A percentile compares a stretch with the other conserved stretches of the same genome.
These are phyloP conservation scores for Immersiella caudata DNA, from an alignment of 495 filamentous ascomycete genomes.

Conservation along the genomic window DNA sequence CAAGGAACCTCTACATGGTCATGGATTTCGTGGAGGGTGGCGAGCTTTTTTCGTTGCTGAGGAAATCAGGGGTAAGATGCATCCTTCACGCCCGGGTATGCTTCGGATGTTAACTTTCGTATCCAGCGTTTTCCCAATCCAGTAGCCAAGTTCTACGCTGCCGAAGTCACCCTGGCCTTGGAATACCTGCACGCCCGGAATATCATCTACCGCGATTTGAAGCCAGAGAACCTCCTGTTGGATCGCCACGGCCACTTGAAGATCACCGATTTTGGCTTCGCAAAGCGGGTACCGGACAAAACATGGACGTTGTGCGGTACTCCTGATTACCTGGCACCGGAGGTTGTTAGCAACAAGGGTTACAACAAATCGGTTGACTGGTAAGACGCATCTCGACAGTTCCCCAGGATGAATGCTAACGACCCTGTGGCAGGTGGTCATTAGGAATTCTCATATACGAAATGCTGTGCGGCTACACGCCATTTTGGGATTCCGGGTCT, in stretches of 20 bases:
- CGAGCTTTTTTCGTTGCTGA: conserved; percentile 90
- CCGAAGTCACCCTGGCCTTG: conserved; percentile 91
- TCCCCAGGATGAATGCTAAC: conserved; percentile 3
- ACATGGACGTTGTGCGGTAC: conserved; percentile 99
- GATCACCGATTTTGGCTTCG: conserved; percentile 98
- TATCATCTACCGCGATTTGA: conserved; percentile 97
- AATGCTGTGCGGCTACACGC: conserved; percentile 98
- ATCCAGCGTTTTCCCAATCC: conserved; percentile 96
- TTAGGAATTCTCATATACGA: conserved; percentile 98
- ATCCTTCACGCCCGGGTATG: background rate
- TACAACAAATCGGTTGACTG: conserved; percentile 99
- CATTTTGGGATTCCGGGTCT: conserved; percentile 96
- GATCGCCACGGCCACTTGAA: conserved; percentile 97
- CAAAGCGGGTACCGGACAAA: conserved; percentile 97
- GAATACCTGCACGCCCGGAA: conserved; percentile 94
- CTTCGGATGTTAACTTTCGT: conserved; percentile 16
- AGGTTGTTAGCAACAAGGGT: conserved; percentile 95
- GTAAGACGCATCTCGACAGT: conserved; percentile 55
- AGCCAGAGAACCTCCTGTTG: conserved; percentile 92
- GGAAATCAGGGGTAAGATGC: conserved; percentile 88
- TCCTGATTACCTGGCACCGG: conserved; percentile 96
- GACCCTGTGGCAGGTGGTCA: conserved; percentile 74
- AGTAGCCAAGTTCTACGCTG: conserved; percentile 98
- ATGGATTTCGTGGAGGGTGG: conserved; percentile 99
- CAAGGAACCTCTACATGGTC: conserved; percentile 97